Base-by-base conservation (phyloP, 2,329 filamentous ascomycete species). In the Periconia macrospinosa region DNA sequence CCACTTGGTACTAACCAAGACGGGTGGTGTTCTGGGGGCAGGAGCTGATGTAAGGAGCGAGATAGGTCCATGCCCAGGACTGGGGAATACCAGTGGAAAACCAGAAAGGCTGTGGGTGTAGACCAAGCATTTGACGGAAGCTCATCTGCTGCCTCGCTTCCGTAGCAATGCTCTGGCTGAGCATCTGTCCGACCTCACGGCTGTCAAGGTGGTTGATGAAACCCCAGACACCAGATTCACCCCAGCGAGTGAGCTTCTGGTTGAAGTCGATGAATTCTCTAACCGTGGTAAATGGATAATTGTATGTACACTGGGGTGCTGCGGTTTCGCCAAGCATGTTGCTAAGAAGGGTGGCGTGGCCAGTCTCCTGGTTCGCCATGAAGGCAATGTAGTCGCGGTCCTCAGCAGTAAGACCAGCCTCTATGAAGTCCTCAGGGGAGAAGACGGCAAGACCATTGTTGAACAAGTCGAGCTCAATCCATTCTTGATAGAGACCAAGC, bases 141-240 rank as follows among this genome's bases (percentile, higher is more conserved):
- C 90, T 86, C 78, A 92, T 80, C 76, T 95, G 89, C 76, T 95
- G 91, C 0, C 90, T 86, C 0, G 90, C 88, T 70, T 94, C 90
- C 11, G 86, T 87, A 3, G 89, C 84, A 66, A 94, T 90, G 18
- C 87, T 88, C 74, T 92, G 89, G 2, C 90, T 78, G 2, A 95
- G 79, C 15, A 94, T 75, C 67, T 87, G 86, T 0, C 83, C 90
- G 13, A 87, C 87, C 62, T 90, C 87, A 5, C 89, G 86, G 0
- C 88, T 87, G 72, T 93, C 85, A 45, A 94, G 80, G 66, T 94
- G 90, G 47, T 86, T 82, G 58, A 92, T 78, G 77, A 93, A 94
- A 0, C 90, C 90, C 76, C 90, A 92, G 1, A 92, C 89, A 45
- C 90, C 88, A 11, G 87, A 83, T 71, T 94, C 90, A 46, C 90